These are phyloP conservation scores for Saturnispora kantuleensis DNA, from an alignment of 805 yeast genomes.

Conservation along the genomic window DNA sequence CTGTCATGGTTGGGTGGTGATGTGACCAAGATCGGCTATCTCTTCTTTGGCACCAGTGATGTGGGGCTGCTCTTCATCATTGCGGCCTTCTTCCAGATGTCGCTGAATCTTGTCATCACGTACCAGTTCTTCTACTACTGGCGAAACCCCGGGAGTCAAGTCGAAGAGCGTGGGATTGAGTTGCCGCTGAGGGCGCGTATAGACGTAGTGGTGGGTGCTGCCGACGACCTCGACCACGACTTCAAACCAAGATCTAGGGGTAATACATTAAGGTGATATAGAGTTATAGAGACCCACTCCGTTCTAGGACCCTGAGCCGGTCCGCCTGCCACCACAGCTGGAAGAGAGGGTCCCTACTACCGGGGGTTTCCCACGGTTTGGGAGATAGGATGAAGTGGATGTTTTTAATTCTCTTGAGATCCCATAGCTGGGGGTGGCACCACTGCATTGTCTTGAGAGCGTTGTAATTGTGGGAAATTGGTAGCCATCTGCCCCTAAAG, in stretches of 20 bases:
- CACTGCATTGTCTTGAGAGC: conserved; percentile 42
- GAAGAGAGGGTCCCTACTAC: conserved; percentile 41
- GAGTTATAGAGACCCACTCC: too few relatives aligned
- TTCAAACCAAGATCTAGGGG: conserved; percentile 5
- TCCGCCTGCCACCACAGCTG: conserved; percentile 41
- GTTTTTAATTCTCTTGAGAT: conserved; percentile 39
- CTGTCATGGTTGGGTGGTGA: conserved; percentile 90
- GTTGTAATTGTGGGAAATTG: conserved; percentile 44
- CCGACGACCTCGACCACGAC: too few relatives aligned
- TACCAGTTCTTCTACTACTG: conserved; percentile 62
- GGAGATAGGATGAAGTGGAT: conserved; percentile 50
- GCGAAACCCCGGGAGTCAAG: too few relatives aligned
- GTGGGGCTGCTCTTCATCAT: conserved; percentile 54
- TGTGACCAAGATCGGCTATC: conserved; percentile 61
- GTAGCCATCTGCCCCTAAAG: conserved; percentile 40
- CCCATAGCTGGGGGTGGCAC: conserved; percentile 40
- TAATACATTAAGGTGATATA: background rate
- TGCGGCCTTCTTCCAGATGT: conserved; percentile 72
- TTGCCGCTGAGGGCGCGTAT: conserved; percentile 5
- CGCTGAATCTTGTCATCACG: conserved; percentile 61
- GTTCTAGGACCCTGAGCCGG: conserved; percentile 17
- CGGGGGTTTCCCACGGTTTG: conserved; percentile 40
- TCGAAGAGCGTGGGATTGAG: background rate
- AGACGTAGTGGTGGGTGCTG: background rate
- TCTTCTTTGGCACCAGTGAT: conserved; percentile 66